Evolutionary conservation across 1,284 basidiomycete genomes (phyloP), one percentile per base, ranked within the genome.

Genomic region (Xerocomus alliaceus): DNA sequence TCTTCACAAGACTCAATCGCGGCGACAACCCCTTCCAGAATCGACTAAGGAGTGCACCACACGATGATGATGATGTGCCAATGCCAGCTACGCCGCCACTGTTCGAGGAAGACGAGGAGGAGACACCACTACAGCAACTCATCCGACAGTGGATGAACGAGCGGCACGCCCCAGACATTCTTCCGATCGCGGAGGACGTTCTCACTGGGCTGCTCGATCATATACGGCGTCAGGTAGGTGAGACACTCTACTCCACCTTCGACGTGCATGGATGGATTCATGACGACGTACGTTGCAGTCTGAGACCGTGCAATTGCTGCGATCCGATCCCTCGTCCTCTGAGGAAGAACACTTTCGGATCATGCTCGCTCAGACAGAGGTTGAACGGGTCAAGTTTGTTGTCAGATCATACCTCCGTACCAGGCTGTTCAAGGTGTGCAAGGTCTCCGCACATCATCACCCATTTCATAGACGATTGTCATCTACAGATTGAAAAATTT

Each of bases 281-380:
- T 58, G 49, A 49, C 41, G 46, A 31, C 51, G 39, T 18, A 29
- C 56, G 26, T 50, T 28, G 58, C 65, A 88, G 87, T 84, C 86
- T 56, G 84, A 87, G 61, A 83, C 83, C 29, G 87, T 91, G 1
- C 87, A 89, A 66, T 76, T 89, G 22, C 78, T 96, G 28, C 84
- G 90, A 9, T 85, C 87, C 29, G 93, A 95, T 73, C 90, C 91
- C 0, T 83, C 87, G 39, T 89, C 92, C 2, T 91, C 88, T 1
- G 93, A 95, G 70, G 94, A 96, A 65, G 94, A 97, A 66, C 94
- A 97, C 71, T 91, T 95, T 67, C 84, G 93, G 64, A 91, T 95
- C 45, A 90, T 94, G 80, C 87, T 97, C 49, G 94, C 94, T 0
- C 93, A 95, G 77, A 95, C 93, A 0, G 95, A 97, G 77, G 87